A percentile compares a stretch with the other conserved stretches of the same genome.
These are phyloP conservation scores for Globisporangium middletonii DNA, from an alignment of 352 stramenopile genomes.

Conservation along the genomic window DNA sequence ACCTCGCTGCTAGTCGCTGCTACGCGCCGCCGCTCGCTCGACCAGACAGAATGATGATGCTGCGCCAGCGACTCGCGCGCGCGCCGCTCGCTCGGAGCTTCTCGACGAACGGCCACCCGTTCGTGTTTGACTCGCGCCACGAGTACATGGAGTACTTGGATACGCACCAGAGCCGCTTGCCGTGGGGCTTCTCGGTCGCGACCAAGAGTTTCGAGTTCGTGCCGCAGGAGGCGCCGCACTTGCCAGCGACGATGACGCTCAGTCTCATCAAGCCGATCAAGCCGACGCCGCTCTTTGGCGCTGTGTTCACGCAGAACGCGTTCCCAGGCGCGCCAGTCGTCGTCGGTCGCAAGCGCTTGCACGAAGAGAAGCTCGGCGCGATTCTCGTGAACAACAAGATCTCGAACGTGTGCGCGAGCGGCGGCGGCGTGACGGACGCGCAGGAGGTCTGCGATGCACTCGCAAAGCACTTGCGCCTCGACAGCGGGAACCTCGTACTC, in stretches of 20 bases:
- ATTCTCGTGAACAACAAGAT: conserved; percentile 99
- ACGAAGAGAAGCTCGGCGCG: conserved; percentile 86
- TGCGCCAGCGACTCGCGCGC: conserved; percentile 12
- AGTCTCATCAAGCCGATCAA: conserved; percentile 83
- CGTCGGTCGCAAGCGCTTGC: conserved; percentile 89
- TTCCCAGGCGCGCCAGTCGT: conserved; percentile 88
- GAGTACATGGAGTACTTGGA: conserved; percentile 80
- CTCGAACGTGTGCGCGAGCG: conserved; percentile 96
- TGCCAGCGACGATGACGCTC: conserved; percentile 83
- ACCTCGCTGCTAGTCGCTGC: background rate
- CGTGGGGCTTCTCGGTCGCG: conserved; percentile 79
- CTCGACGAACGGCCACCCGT: conserved; percentile 45
- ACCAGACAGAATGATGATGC: conserved; percentile 1
- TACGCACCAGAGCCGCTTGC: conserved; percentile 72
- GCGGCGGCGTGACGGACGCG: conserved; percentile 89
- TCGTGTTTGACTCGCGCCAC: conserved; percentile 76
- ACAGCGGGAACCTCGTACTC: conserved; percentile 82
- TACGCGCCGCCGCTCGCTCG: background rate
- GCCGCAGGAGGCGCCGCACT: conserved; percentile 71
- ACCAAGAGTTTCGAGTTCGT: conserved; percentile 84
- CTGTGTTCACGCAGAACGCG: conserved; percentile 89
- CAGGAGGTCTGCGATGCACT: conserved; percentile 92
- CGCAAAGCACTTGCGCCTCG: conserved; percentile 85
- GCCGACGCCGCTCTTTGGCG: conserved; percentile 83
- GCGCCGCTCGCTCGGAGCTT: conserved; percentile 6